phyloP scores from a whole-genome alignment of 2,329 filamentous ascomycete genomes.

The Phaeosphaeria sp. region DNA sequence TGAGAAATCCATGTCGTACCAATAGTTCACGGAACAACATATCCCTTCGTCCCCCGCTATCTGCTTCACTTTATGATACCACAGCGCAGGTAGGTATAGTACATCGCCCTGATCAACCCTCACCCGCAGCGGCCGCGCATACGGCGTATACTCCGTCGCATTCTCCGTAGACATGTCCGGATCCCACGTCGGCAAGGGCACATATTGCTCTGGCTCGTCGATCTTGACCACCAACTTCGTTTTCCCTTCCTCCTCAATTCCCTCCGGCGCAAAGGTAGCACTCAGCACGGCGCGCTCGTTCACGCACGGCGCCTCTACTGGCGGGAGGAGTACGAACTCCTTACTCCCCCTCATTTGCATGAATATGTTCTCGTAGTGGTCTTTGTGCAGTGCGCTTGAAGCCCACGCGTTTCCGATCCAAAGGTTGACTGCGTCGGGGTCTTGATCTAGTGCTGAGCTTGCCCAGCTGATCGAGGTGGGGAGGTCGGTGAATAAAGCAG shows the following conservation, averaged over 20 bases:
- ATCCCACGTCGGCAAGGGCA: constrained; percentile 79
- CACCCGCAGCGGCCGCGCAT: constrained; percentile 69
- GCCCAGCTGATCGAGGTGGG: constrained; percentile 73
- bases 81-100: constrained; percentile 81
- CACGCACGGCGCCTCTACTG: constrained; percentile 72
- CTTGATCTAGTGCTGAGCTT: constrained; percentile 69
- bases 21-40: constrained; percentile 83
- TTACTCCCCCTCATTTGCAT: constrained; percentile 77
- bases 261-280: constrained; percentile 64
- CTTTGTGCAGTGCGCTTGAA: constrained; percentile 77
- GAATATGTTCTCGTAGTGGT: constrained; percentile 87
- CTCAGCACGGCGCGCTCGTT: constrained; percentile 66
- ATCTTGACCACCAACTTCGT: constrained; percentile 43
- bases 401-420: constrained; percentile 78
- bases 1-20: constrained; percentile 82
- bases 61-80: constrained; percentile 83
- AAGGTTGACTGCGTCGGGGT: constrained; percentile 79
- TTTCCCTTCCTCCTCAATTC: too few species aligned
- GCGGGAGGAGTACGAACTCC: constrained; percentile 77
- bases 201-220: constrained; percentile 49
- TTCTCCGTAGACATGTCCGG: constrained; percentile 62
- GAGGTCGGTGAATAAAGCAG: constrained; percentile 67
- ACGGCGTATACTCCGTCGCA: constrained; percentile 64
- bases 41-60: constrained; percentile 72
- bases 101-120: constrained; percentile 77